Base-by-base conservation (phyloP, 805 yeast species). In the Saturnispora hagleri region DNA sequence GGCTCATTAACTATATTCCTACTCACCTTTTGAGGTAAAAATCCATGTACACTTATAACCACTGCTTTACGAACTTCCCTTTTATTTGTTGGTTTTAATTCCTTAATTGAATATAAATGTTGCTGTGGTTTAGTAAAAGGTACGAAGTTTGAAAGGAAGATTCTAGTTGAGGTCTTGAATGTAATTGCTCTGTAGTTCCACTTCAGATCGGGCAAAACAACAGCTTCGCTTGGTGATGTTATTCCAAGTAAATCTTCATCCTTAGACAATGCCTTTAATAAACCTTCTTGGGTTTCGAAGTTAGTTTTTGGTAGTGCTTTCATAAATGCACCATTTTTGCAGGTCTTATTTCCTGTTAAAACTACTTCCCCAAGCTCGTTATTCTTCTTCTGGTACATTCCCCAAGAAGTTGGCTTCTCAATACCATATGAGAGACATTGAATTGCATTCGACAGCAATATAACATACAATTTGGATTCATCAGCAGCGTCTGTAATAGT, bases 11-110 rank as follows among this genome's bases (percentile, higher is more conserved):
- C 80, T 8, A 91, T 64, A 0, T 91, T 86, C 51, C 96, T 72
- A 5, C 90, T 75, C 74, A 89, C 81, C 55, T 80, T 80, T 2
- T 89, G 83, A 0, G 99, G 99, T 65, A 90, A 87, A 65, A 89
- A 91, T 0, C 97, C 97, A 69, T 91, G 99, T 2, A 93, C 86
- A 0, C 97, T 97, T 48, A 91, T 80, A n/a, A 93, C 82, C 17
- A 93, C 75, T 0, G 85, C 87, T 56, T 77, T 84, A 75, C 47
- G 58, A 38, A 0, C 26, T 26, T 9, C 43, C 20, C 41, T 13
- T 35, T 47, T 12, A 34, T 12, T 22, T 15, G 18, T 49, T 48
- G 24, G 42, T 47, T 24, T 51, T 52, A 22, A 42, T 50, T 5
- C 40, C 42, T 8, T 57, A 31, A 10, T 56, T 46, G 22, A 60